Evolutionary conservation across 495 filamentous ascomycete genomes (phyloP).

Genomic region (Terfezia claveryi): DNA sequence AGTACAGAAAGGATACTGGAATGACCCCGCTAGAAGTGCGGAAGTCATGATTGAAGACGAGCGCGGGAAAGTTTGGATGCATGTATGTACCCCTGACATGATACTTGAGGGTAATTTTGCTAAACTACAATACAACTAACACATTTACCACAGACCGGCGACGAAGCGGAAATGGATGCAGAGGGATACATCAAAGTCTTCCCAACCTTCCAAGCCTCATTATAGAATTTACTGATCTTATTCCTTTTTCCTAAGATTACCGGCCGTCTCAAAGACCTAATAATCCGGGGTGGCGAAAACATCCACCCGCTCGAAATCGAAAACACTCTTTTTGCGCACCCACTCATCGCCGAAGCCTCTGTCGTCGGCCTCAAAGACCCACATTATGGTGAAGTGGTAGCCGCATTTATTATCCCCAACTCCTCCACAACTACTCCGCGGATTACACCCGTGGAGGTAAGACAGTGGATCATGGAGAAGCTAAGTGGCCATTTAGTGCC

Average conservation of each 20-base stretch:
- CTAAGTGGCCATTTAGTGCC: constrained; percentile 66
- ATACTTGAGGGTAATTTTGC: not conserved
- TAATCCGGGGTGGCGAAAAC: constrained; percentile 87
- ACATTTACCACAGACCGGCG: constrained; percentile 39
- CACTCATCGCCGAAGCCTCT: constrained; percentile 45
- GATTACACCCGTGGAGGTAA: constrained; percentile 31
- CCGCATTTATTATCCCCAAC: constrained; percentile 34
- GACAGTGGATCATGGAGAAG: constrained; percentile 46
- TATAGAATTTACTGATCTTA: not conserved
- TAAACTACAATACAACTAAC: not conserved
- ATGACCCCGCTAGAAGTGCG: constrained; percentile 40
- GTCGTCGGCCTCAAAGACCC: constrained; percentile 72
- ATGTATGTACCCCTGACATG: constrained; percentile 24
- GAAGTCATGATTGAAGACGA: constrained; percentile 47
- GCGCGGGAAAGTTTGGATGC: constrained; percentile 46
- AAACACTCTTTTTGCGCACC: constrained; percentile 60
- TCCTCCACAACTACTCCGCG: not conserved
- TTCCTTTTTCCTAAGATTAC: constrained; percentile 22
- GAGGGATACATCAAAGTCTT: constrained; percentile 35
- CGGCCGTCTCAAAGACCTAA: constrained; percentile 68
- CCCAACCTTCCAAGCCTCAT: constrained; percentile 13
- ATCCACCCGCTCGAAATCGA: constrained; percentile 91
- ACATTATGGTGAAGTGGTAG: constrained; percentile 67
- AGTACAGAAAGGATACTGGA: constrained; percentile 82
- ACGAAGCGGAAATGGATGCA: constrained; percentile 73